phyloP scores from a whole-genome alignment of 2,329 filamentous ascomycete species.

The Lasiodiplodia citricola region DNA sequence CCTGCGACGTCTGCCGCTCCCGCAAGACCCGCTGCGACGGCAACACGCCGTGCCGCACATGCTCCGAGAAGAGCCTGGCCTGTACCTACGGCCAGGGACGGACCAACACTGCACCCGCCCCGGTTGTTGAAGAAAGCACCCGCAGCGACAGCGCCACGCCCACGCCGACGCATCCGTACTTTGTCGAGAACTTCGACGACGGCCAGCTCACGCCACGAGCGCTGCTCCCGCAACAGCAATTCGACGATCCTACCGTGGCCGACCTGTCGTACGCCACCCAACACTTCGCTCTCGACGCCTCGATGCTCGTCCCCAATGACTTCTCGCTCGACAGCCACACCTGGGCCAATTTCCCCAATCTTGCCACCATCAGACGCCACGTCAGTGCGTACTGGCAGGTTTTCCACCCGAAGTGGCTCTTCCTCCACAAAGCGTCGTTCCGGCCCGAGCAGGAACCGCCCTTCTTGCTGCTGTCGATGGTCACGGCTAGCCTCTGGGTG shows the following conservation, averaged over 20 bases:
- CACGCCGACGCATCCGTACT: background rate
- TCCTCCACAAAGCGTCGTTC: conserved; percentile 21
- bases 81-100: background rate
- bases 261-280: background rate
- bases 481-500: conserved; percentile 19
- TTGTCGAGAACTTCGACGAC: conserved; percentile 1
- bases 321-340: conserved; percentile 7
- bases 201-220: background rate
- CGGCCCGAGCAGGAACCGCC: conserved; percentile 11
- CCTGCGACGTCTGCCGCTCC: conserved; percentile 14
- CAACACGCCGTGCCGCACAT: conserved; percentile 4
- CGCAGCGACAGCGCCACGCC: background rate
- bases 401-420: conserved; percentile 20
- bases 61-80: background rate
- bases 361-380: background rate
- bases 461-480: conserved; percentile 19
- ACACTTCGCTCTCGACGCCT: background rate
- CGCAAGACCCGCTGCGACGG: conserved; percentile 13
- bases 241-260: background rate
- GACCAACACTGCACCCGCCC: background rate
- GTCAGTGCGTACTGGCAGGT: background rate
- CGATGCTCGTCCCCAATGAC: conserved; percentile 4
- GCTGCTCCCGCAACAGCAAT: background rate
- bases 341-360: conserved; percentile 20
- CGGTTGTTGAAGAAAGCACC: background rate